phyloP scores from a whole-genome alignment of 2,329 filamentous ascomycete genomes.

The Nemania serpens region DNA sequence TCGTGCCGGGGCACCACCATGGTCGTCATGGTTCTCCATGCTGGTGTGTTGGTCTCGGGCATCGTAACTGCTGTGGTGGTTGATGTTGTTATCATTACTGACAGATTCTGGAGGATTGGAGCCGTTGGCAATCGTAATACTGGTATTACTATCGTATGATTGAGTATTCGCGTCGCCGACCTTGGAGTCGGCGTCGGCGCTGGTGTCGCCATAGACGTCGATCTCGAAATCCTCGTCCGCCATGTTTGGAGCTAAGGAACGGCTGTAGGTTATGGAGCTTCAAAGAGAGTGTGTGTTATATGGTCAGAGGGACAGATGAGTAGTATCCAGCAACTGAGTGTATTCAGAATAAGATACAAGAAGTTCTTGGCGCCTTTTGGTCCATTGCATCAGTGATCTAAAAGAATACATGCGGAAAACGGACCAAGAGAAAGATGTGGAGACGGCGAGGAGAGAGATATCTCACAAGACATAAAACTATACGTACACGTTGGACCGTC shows the following conservation, averaged over 20 bases:
- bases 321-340: constrained; percentile 43
- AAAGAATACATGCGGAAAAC: constrained; percentile 37
- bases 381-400: constrained; percentile 44
- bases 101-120: constrained; percentile 36
- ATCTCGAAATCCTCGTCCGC: constrained; percentile 75
- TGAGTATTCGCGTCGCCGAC: constrained; percentile 46
- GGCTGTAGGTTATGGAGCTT: constrained; percentile 41
- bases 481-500: constrained; percentile 60
- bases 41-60: constrained; percentile 39
- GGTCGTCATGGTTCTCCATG: constrained; percentile 42
- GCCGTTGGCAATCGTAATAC: constrained; percentile 48
- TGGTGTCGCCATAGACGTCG: constrained; percentile 70
- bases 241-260: constrained; percentile 51
- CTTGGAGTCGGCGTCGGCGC: constrained; percentile 48
- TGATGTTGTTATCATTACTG: constrained; percentile 35
- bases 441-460: constrained; percentile 44
- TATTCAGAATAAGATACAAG: constrained; percentile 50
- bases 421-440: constrained; percentile 35
- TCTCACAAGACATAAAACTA: constrained; percentile 48
- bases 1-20: constrained; percentile 36
- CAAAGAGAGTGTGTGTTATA: constrained; percentile 33
- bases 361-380: constrained; percentile 44
- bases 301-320: constrained; percentile 31
- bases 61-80: constrained; percentile 50
- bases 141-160: constrained; percentile 44